Evolutionary conservation across 495 filamentous ascomycete genomes (phyloP).

Genomic region (Elaphomyces granulatus): DNA sequence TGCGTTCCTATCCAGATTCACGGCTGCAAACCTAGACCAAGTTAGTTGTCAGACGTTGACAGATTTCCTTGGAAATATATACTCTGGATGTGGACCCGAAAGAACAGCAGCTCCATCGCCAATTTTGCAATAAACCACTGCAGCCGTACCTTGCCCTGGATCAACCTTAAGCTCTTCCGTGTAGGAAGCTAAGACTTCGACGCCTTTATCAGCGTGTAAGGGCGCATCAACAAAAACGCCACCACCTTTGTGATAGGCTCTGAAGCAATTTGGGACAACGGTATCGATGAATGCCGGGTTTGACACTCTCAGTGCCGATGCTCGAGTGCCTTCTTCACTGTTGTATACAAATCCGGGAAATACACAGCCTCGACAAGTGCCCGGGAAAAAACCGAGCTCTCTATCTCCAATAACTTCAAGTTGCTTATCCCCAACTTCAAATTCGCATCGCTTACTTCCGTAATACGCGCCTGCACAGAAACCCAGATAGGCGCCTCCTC

Average conservation of each 20-base stretch:
- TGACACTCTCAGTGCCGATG: conserved; percentile 50
- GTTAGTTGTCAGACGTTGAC: conserved; percentile 6
- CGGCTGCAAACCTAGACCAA: conserved; percentile 57
- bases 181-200: conserved; percentile 77
- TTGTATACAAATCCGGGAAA: conserved; percentile 87
- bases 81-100: conserved; percentile 92
- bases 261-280: conserved; percentile 48
- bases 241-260: conserved; percentile 86
- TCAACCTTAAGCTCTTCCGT: conserved; percentile 62
- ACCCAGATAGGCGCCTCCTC: conserved; percentile 77
- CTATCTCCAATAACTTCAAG: conserved; percentile 78
- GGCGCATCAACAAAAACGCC: conserved; percentile 83
- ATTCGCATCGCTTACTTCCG: conserved; percentile 66
- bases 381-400: conserved; percentile 81
- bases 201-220: conserved; percentile 41
- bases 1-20: conserved; percentile 52
- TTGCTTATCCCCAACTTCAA: conserved; percentile 67
- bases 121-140: conserved; percentile 75
- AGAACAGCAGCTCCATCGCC: conserved; percentile 71
- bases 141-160: conserved; percentile 53
- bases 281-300: conserved; percentile 38
- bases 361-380: conserved; percentile 69
- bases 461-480: conserved; percentile 96
- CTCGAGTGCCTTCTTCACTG: conserved; percentile 73
- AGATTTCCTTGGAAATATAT: conserved; percentile 19